Base-by-base conservation (phyloP, 495 filamentous ascomycete genomes). In the Xylaria nigripes region DNA sequence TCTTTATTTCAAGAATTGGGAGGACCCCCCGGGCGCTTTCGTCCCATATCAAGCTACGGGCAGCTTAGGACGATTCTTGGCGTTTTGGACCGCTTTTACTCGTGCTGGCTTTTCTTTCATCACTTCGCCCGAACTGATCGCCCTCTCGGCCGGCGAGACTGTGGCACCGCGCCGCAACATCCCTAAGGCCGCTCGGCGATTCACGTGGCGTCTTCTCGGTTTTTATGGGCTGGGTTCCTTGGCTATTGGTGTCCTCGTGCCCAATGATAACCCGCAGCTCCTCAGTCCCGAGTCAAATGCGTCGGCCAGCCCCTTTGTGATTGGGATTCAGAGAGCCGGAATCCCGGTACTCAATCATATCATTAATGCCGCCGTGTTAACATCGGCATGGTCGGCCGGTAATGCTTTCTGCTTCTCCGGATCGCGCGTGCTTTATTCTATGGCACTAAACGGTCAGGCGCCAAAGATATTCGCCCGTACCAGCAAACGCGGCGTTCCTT, bases 391-490 rank as follows among this genome's bases (percentile, higher is more conserved):
- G 73, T 76, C 73, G 6, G 74, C 74, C 25, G 87, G 81, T 45
- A 94, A 94, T 62, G 83, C 86, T 2, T 89, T 87, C 74, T 74
- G 90, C 50, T 92, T 89, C 71, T 88, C 84, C 29, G 86, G 84
- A n/a, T 86, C 82, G 0, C 81, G 89, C n/a, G 84, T 84, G 50
- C 75, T 92, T 6, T 86, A 86, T 61, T 82, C 82, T 18, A 77
- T 88, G 57, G 83, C 86, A 1, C 47, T 68, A 12, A 73, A 82
- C 49, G 78, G 83, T 6, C 81, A 84, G 30, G 86, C 86, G 0
- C 87, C 86, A 0, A 63, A 61, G 0, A 56, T 84, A 52, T 76
- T 90, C 56, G 54, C 57, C 22, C 67, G 54, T 18, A 84, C 80
- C 27, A 80, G 75, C 40, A 71, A 65, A 30, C 66, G 69, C 25